Conservation (phyloP, 2,329 filamentous ascomycete genomes). For the Metarhizium anisopliae region DNA sequence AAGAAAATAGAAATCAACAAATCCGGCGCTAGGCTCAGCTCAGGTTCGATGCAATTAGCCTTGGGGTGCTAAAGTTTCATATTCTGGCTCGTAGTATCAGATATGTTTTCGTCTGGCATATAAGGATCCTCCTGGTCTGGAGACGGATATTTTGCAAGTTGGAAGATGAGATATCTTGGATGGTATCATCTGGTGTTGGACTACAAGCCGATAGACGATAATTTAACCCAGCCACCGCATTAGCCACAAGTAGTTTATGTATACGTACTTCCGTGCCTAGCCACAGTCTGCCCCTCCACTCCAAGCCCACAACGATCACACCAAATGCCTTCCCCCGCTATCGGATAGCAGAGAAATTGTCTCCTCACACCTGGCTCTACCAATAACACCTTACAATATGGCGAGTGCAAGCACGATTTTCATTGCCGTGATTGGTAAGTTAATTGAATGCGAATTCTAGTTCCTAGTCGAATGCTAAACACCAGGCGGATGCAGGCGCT, state of each 20-base stretch:
- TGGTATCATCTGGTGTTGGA: not conserved
- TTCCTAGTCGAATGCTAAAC: not conserved
- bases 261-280: not conserved
- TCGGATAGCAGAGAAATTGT: slow-evolving; percentile 22
- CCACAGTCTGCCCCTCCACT: slow-evolving; percentile 8
- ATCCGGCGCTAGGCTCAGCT: not conserved
- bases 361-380: slow-evolving; percentile 10
- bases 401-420: slow-evolving; percentile 36
- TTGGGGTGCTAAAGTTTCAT: not conserved
- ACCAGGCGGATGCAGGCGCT: slow-evolving; percentile 50
- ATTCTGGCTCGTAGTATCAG: not conserved
- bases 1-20: not conserved
- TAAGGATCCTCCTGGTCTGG: not conserved
- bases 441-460: not conserved
- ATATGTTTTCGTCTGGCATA: not conserved
- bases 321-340: slow-evolving; percentile 20
- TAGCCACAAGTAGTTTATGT: not conserved
- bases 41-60: not conserved
- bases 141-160: not conserved
- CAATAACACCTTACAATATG: slow-evolving; percentile 23
- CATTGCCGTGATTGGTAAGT: slow-evolving; percentile 43
- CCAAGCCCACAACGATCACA: not conserved
- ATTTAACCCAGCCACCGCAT: not conserved
- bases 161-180: not conserved
- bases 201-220: not conserved